Base-by-base conservation (phyloP, 2,329 filamentous ascomycete genomes). In the Calonectria fujianensis region DNA sequence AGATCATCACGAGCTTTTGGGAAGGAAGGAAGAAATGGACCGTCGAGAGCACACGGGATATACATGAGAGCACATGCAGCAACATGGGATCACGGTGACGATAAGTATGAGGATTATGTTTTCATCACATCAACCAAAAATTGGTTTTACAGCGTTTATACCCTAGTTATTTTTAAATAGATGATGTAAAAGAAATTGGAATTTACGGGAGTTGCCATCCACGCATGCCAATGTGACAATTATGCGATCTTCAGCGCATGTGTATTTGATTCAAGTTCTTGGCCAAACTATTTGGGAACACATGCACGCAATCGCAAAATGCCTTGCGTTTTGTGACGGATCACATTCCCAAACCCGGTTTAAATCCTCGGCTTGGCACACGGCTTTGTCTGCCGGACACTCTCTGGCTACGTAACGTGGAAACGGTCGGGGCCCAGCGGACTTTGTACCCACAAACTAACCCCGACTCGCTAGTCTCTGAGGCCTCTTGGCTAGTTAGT, bases 41-140 rank as follows among this genome's bases (percentile, higher is more conserved):
- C 11, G 14, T 63, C 24, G 16, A 63, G n/a, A 41, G 57, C n/a
- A 63, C 10, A 41, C n/a, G 27, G 16, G 29, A 10, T 39, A n/a
- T 8, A 39, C 13, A n/a, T 48, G 20, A 39, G 35, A n/a, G 35
- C 35, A 61, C 14, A 39, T 13, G 20, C 24, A 45, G 57, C n/a
- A 41, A 41, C 35, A 41, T 41, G 57, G 35, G 24, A 63, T 41
- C 57, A 63, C 35, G 57, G 57, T 20, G 27, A 63, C 57, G 37
- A 63, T 37, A 5, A 29, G 24, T 4, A 63, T 24, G 57, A 63
- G 20, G 27, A 31, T 24, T 3, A 39, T 41, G 57, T 31, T 63
- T 63, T 63, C n/a, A 11, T 37, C 37, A 41, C 10, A 63, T 14
- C 14, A 24, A 31, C 14, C 6, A 41, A 20, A 41, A 63, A 41